phyloP scores from a whole-genome alignment of 306 rosid genomes.

The Rubus parviflorus region DNA sequence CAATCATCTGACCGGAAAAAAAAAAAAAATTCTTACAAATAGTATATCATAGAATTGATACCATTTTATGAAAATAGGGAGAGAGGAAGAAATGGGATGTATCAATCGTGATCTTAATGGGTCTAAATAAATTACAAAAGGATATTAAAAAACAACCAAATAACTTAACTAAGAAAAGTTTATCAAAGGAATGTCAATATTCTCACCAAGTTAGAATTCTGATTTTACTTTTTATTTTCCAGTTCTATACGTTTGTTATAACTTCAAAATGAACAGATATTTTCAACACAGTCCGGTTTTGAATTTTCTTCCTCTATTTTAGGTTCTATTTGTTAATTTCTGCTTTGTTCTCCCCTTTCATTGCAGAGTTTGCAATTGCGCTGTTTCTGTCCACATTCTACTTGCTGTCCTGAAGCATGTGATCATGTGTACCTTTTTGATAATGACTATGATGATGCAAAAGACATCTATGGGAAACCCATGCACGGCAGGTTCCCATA shows the following conservation, averaged over 20 bases:
- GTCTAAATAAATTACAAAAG: background rate
- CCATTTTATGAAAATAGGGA: too few species aligned
- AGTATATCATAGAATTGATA: background rate
- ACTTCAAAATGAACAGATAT: background rate
- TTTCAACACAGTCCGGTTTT: background rate
- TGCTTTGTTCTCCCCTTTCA: slow-evolving; percentile 10
- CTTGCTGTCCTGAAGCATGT: slow-evolving; percentile 84
- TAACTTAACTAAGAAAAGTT: background rate
- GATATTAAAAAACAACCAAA: background rate
- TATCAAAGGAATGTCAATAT: background rate
- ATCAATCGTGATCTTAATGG: background rate
- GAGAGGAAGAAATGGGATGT: too few species aligned
- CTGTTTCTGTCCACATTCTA: slow-evolving; percentile 65
- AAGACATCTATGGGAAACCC: slow-evolving; percentile 79
- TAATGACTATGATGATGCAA: slow-evolving; percentile 89
- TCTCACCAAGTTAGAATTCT: background rate
- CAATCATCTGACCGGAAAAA: too few species aligned
- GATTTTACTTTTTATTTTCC: background rate
- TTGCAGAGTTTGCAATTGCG: slow-evolving; percentile 76
- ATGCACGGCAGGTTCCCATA: slow-evolving; percentile 92
- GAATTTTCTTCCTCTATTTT: slow-evolving; percentile 9
- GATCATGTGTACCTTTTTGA: slow-evolving; percentile 92
- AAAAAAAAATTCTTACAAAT: too few species aligned
- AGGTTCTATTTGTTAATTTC: slow-evolving; percentile 7
- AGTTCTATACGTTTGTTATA: background rate